Percentiles rank a stretch among this genome's conserved stretches.
Evolutionary conservation across 2,329 filamentous ascomycete species (phyloP).

Genomic region (Diplodia scrobiculata): DNA sequence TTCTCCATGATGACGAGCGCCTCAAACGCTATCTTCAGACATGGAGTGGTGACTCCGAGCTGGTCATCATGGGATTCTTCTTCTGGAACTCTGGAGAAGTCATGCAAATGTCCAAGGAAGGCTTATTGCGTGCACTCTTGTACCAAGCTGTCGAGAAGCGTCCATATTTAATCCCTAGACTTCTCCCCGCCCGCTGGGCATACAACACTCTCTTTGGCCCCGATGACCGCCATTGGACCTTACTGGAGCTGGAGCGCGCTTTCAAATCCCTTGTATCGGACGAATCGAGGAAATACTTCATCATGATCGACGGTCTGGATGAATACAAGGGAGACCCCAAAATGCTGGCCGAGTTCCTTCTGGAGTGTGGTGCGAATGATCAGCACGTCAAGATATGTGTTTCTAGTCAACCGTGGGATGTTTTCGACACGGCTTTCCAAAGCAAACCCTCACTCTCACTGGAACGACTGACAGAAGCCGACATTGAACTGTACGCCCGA

Average conservation of each 20-base stretch:
- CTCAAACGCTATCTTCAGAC: conserved; percentile 15
- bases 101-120: conserved; percentile 26
- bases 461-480: conserved; percentile 25
- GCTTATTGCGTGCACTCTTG: conserved; percentile 22
- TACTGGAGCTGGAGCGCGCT: conserved; percentile 3
- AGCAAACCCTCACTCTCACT: conserved; percentile 21
- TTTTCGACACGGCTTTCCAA: conserved; percentile 17
- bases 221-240: background rate
- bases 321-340: conserved; percentile 19
- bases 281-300: conserved; percentile 3
- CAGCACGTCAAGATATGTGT: conserved; percentile 22
- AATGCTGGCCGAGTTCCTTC: background rate
- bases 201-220: conserved; percentile 1
- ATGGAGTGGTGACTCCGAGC: conserved; percentile 3
- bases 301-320: conserved; percentile 30
- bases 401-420: conserved; percentile 5
- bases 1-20: conserved; percentile 30
- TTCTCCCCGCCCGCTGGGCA: conserved; percentile 23
- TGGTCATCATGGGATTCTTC: conserved; percentile 21
- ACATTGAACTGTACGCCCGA: conserved; percentile 24
- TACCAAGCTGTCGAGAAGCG: conserved; percentile 22
- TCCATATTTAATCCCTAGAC: background rate
- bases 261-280: conserved; percentile 5
- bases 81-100: conserved; percentile 29
- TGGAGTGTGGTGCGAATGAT: background rate